Evolutionary conservation across 2,329 filamentous ascomycete genomes (phyloP).

Genomic region (Corinectria fuckeliana): DNA sequence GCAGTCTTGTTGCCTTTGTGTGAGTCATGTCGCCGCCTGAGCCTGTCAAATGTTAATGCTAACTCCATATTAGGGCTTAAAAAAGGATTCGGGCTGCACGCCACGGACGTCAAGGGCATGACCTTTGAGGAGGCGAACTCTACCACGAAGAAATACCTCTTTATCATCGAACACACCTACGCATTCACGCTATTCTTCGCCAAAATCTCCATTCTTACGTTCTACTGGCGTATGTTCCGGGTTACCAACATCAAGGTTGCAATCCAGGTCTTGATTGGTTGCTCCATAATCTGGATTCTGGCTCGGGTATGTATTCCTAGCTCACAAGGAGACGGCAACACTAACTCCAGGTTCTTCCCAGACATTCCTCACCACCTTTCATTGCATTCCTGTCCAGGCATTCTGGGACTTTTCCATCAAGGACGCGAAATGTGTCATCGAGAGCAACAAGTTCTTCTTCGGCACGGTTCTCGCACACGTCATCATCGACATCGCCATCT

Average conservation of each 20-base stretch:
- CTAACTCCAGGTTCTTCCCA: constrained; percentile 7
- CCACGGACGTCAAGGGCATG: constrained; percentile 16
- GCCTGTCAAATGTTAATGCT: too few relatives aligned
- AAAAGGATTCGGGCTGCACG: constrained; percentile 28
- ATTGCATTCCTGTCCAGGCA: constrained; percentile 24
- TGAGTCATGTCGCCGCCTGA: too few relatives aligned
- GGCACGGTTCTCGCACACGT: constrained; percentile 42
- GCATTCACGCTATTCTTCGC: constrained; percentile 39
- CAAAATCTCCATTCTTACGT: constrained; percentile 39
- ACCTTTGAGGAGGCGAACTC: constrained; percentile 15
- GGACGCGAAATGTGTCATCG: constrained; percentile 19
- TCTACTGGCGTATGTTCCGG: constrained; percentile 44
- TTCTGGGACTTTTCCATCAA: constrained; percentile 26
- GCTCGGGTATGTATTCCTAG: constrained; percentile 20
- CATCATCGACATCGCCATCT: constrained; percentile 40
- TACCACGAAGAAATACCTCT: constrained; percentile 20
- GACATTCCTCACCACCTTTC: constrained; percentile 29
- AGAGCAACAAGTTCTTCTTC: constrained; percentile 44
- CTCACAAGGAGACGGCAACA: constrained; percentile 3
- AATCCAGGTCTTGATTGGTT: constrained; percentile 32
- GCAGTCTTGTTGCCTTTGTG: too few relatives aligned
- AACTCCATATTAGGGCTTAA: constrained; percentile 26
- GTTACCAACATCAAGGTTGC: constrained; percentile 34
- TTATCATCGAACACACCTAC: constrained; percentile 39
- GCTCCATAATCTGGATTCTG: constrained; percentile 40